Base-by-base conservation (phyloP, 148 eudicot genomes). In the Rhododendron ferrugineum region DNA sequence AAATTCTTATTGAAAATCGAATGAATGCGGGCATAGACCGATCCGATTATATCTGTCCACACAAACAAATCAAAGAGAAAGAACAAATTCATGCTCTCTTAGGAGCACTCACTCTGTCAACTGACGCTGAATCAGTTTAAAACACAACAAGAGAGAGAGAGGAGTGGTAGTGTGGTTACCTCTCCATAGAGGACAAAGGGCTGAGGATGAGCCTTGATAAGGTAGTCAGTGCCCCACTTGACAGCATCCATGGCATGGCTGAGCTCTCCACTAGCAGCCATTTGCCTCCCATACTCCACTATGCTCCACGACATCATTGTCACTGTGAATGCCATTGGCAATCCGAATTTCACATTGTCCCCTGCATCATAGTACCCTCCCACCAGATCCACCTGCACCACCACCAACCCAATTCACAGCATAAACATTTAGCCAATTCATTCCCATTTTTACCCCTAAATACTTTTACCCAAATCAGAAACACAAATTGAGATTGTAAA, bases 341-440 rank as follows among this genome's bases (percentile, higher is more conserved):
- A 75, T 46, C 99, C 99, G 84, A 97, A 97, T 88, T 95, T 97
- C 88, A 97, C 99, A 89, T 97, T 97, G 89, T 97, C 99, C 88
- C 99, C 99, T 82, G 99, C 99, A 90, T 97, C 99, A 85, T 97
- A 95, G 87, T 97, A 97, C 79, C 99, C 99, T 97, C 98, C 99
- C 0, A 97, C 99, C 86, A 97, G 92, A 93, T 97, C 92, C 93
- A 96, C 95, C 99, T 96, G 84, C 80, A 84, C 15, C 56, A 85
- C 56, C 52, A 5, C 34, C 50, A 23, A n/a, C 13, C 13, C 28
- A 64, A 64, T n/a, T 64, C 70, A 64, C 66, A 47, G 13, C 50
- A 47, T 11, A 47, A 47, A 47, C 13, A 40, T 47, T 47, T 47
- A 47, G 13, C 49, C 49, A 46, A 46, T 46, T 46, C 49, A 46